Conservation (phyloP, 1,284 basidiomycete genomes). For the Ustilago trichophora region DNA sequence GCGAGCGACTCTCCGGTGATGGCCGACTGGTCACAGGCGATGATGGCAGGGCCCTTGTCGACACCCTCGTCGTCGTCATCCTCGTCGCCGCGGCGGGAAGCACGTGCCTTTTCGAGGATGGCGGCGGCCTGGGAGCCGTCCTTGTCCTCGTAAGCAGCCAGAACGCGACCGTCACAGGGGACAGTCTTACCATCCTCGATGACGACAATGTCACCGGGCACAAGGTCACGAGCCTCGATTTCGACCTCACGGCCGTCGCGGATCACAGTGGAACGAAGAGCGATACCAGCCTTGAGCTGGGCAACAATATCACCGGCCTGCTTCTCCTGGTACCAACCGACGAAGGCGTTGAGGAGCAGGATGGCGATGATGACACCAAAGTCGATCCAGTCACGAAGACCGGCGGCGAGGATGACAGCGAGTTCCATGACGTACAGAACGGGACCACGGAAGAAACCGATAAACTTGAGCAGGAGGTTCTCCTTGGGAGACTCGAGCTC, state of each 20-base stretch:
- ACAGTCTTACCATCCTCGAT: conserved; percentile 71
- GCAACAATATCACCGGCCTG: conserved; percentile 71
- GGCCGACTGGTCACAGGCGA: conserved; percentile 71
- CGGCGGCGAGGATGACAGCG: conserved; percentile 67
- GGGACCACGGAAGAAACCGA: conserved; percentile 68
- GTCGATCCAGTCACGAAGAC: conserved; percentile 69
- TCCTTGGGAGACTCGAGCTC: conserved; percentile 66
- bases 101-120: conserved; percentile 64
- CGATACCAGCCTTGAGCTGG: conserved; percentile 72
- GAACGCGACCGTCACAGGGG: conserved; percentile 71
- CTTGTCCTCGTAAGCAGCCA: conserved; percentile 69
- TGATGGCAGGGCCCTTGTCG: conserved; percentile 70
- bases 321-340: conserved; percentile 73
- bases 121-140: conserved; percentile 62
- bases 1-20: conserved; percentile 73
- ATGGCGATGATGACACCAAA: conserved; percentile 71
- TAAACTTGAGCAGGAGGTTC: conserved; percentile 71
- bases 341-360: conserved; percentile 70
- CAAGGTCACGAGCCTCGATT: conserved; percentile 71
- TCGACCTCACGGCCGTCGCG: conserved; percentile 70
- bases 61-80: conserved; percentile 67
- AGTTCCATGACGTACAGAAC: conserved; percentile 68
- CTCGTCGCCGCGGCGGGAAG: conserved; percentile 59
- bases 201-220: conserved; percentile 71
- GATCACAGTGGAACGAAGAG: conserved; percentile 69